Percentiles rank a stretch among this genome's conserved stretches.
Conservation (phyloP, 2,329 filamentous ascomycete species). For the Myriosclerotinia curreyana region DNA sequence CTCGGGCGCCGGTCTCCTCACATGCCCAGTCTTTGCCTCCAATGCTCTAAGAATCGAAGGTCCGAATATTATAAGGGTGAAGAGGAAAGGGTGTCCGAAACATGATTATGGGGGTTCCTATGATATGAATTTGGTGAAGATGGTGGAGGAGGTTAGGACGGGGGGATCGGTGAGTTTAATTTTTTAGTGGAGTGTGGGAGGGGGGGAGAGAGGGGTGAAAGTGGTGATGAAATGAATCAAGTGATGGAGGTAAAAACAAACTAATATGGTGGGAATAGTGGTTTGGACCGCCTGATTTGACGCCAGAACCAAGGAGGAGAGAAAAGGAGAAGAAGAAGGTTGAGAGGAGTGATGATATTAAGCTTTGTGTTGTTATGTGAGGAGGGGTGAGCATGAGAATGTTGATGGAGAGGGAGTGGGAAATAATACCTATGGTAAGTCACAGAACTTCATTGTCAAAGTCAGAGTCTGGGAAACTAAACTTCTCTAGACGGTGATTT, state of each 20-base stretch:
- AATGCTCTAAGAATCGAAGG: constrained; percentile 11
- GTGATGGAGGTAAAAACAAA: too few species aligned
- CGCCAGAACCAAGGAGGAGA: constrained; percentile 7
- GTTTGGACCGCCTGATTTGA: constrained; percentile 15
- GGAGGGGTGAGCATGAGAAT: too few species aligned
- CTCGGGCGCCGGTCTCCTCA: constrained; percentile 12
- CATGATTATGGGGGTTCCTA: constrained; percentile 10
- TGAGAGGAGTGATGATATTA: background rate
- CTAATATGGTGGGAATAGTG: constrained; percentile 5
- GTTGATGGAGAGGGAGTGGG: background rate
- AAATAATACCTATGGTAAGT: background rate
- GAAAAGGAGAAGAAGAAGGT: background rate
- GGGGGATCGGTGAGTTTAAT: constrained; percentile 10
- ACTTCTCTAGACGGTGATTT: background rate
- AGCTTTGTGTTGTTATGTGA: constrained; percentile 18
- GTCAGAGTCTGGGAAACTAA: background rate
- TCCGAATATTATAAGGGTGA: constrained; percentile 9
- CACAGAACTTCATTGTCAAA: background rate
- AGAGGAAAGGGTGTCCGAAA: background rate
- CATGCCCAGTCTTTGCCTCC: constrained; percentile 12
- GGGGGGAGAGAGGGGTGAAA: too few species aligned
- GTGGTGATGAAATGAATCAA: background rate
- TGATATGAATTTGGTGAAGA: constrained; percentile 21
- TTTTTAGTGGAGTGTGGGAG: background rate
- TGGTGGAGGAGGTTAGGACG: constrained; percentile 14